Base-by-base conservation (phyloP, 208 protist species). In the Trypanosomatidae sp. region DNA sequence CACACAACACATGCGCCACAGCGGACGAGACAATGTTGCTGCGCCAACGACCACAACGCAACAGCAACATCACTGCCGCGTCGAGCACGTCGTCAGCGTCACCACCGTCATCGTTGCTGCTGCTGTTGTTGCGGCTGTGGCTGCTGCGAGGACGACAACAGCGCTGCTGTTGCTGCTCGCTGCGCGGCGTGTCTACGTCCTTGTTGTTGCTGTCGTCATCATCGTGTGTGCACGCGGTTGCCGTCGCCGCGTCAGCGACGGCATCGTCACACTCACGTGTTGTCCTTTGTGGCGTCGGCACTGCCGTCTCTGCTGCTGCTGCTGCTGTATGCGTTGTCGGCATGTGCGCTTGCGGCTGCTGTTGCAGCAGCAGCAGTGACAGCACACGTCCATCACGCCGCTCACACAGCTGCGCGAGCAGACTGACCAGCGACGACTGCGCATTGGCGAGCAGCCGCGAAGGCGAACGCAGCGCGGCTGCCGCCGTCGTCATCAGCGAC, bases 131-230 rank as follows among this genome's bases (percentile, higher is more conserved):
- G n/a, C 11, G 11, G n/a, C n/a, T n/a, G n/a, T 35, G 11, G 30
- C n/a, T 35, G 63, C 41, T 0, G 70, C 47, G 16, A 86, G 18
- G 30, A 80, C 61, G 3, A 67, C 41, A 2, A 65, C 55, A n/a
- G 63, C 49, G 20, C 71, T 70, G 7, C 71, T 70, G 44, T 86
- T 71, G 43, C 75, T 16, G 54, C 81, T 81, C 15, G 69, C 53
- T 28, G 51, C 43, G 0, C 55, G 47, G 28, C 71, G 76, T 21
- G 32, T 21, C 7, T 52, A 38, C 11, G 11, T 24, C 33, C 24
- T 44, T 16, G 81, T 49, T 27, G 47, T 35, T 1, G 21, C 11
- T 18, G 42, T 39, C 21, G 72, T 20, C 13, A 43, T 37, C 1
- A 54, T 32, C 19, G 72, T 33, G 6, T 81, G 46, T 10, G 43